Percentiles rank a stretch among this genome's conserved stretches.
phyloP scores from a whole-genome alignment of 495 filamentous ascomycete genomes.

The Platismatia glauca region DNA sequence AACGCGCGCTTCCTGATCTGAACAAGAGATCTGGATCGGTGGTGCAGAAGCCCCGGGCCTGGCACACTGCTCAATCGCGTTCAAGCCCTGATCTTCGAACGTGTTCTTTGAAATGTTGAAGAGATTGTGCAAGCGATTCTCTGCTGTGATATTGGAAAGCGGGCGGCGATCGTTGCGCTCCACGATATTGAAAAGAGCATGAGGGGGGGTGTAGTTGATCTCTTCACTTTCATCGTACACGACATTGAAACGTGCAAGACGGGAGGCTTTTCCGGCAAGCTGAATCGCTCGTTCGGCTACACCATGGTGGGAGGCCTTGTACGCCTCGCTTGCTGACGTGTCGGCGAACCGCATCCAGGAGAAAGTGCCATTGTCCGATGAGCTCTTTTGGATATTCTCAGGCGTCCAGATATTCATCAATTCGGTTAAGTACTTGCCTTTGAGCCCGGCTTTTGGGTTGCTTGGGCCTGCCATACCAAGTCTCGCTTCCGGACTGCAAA shows the following conservation, averaged over 20 bases:
- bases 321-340: conserved; percentile 61
- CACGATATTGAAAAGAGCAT: conserved; percentile 72
- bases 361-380: conserved; percentile 55
- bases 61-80: conserved; percentile 70
- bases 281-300: conserved; percentile 57
- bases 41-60: conserved; percentile 72
- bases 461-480: conserved; percentile 66
- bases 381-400: conserved; percentile 58
- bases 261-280: conserved; percentile 36
- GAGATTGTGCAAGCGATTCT: conserved; percentile 64
- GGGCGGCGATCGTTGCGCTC: conserved; percentile 58
- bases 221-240: conserved; percentile 55
- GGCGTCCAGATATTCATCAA: conserved; percentile 85
- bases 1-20: conserved; percentile 52
- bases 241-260: conserved; percentile 46
- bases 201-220: conserved; percentile 47
- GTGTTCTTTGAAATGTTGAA: conserved; percentile 65
- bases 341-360: conserved; percentile 88
- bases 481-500: conserved; percentile 68
- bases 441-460: conserved; percentile 69
- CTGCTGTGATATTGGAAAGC: conserved; percentile 58
- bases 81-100: conserved; percentile 61
- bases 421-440: conserved; percentile 59
- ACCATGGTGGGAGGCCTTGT: conserved; percentile 53
- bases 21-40: conserved; percentile 70